These are phyloP conservation scores for Kluyveromyces wickerhamii DNA, from an alignment of 805 yeast genomes.

Conservation along the genomic window DNA sequence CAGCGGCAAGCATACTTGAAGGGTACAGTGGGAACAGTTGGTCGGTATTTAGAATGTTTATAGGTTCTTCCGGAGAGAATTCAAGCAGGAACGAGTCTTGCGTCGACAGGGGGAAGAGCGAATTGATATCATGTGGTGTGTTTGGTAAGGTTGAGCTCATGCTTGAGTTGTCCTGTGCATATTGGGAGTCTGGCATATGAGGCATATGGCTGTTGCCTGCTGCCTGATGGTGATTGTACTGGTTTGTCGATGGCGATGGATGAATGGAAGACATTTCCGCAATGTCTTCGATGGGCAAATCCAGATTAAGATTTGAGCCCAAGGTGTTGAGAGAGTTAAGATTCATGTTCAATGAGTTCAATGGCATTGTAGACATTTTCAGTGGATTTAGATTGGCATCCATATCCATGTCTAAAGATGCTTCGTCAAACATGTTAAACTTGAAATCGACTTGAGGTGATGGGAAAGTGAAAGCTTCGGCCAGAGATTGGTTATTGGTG, in stretches of 20 bases:
- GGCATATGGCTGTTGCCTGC: background rate
- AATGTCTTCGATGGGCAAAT: conserved; percentile 3
- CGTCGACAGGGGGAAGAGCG: background rate
- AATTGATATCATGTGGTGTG: background rate
- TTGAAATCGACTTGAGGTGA: conserved; percentile 13
- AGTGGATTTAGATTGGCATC: conserved; percentile 6
- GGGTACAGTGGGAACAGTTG: conserved; percentile 3
- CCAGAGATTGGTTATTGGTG: background rate
- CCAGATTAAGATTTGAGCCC: background rate
- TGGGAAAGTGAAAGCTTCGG: conserved; percentile 2
- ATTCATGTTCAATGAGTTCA: conserved; percentile 4
- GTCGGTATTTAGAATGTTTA: background rate
- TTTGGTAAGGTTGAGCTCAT: background rate
- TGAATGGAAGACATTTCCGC: conserved; percentile 4
- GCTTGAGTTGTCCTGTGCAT: background rate
- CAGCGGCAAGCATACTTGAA: conserved; percentile 1
- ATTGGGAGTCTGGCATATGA: background rate
- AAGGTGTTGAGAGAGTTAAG: background rate
- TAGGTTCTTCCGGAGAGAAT: conserved; percentile 2
- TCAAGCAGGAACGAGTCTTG: background rate
- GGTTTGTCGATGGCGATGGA: background rate
- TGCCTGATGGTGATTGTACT: background rate
- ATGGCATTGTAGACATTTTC: conserved; percentile 4
- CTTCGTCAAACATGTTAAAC: conserved; percentile 11
- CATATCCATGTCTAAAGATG: conserved; percentile 3